Conservation (phyloP, 306 rosid species). For the Luffa aegyptiaca region DNA sequence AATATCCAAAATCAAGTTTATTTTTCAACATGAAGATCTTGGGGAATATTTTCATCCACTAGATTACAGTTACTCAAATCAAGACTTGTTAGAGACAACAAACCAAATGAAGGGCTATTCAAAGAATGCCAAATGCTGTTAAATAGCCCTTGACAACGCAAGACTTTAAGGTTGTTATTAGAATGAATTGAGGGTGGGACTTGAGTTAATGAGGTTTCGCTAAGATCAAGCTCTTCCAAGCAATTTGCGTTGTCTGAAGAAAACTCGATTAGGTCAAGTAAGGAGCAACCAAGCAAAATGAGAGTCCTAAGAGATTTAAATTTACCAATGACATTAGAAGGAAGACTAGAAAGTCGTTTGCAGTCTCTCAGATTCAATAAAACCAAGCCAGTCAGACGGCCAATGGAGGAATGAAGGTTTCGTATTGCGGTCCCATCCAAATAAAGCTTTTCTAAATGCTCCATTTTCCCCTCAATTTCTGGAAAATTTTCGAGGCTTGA, state of each 20-base stretch:
- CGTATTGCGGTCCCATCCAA: background rate
- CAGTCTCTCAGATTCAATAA: background rate
- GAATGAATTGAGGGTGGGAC: background rate
- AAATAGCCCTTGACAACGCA: background rate
- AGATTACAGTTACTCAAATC: conserved; percentile 7
- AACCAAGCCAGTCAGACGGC: background rate
- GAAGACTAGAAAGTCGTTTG: background rate
- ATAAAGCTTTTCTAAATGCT: background rate
- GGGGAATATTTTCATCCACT: conserved; percentile 1
- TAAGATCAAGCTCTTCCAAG: background rate
- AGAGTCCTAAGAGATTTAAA: conserved; percentile 1
- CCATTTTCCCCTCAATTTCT: conserved; percentile 6
- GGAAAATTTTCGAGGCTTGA: background rate
- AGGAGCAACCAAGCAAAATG: background rate
- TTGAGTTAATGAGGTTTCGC: background rate
- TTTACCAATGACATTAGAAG: background rate
- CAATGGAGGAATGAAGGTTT: background rate
- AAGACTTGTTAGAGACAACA: background rate
- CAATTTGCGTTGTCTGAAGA: background rate
- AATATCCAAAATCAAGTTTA: too few species aligned
- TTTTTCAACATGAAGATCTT: too few species aligned
- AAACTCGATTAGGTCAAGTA: background rate
- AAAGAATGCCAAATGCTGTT: background rate
- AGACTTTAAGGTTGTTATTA: background rate
- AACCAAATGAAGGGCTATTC: background rate